Evolutionary conservation across 2,329 filamentous ascomycete genomes (phyloP).

Genomic region (Grosmannia penicillata): DNA sequence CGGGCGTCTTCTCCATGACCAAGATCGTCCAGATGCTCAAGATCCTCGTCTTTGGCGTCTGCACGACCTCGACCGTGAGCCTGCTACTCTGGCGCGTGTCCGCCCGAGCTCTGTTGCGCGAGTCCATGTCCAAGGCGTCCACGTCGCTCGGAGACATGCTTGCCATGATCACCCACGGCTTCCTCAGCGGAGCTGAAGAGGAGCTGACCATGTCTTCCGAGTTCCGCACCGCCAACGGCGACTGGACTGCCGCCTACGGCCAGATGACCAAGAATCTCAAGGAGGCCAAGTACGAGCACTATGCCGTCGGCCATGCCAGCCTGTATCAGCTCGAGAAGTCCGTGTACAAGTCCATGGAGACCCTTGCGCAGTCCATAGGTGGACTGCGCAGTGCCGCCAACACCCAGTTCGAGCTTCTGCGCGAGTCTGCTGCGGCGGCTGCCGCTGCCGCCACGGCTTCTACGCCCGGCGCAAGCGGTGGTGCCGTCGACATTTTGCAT

Average conservation of each 20-base stretch:
- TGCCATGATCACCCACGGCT: constrained; percentile 66
- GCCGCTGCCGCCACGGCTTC: neutral
- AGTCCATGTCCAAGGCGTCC: constrained; percentile 60
- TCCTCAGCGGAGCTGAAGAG: constrained; percentile 68
- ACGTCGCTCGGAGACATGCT: constrained; percentile 69
- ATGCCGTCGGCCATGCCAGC: constrained; percentile 61
- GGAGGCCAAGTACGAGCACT: constrained; percentile 85
- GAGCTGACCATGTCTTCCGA: constrained; percentile 49
- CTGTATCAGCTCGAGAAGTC: constrained; percentile 67
- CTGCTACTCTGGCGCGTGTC: constrained; percentile 65
- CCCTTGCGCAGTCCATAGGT: constrained; percentile 75
- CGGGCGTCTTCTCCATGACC: constrained; percentile 62
- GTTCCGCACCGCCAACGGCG: constrained; percentile 45
- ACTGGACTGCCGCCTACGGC: constrained; percentile 53
- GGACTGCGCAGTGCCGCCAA: constrained; percentile 79
- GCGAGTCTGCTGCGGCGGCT: constrained; percentile 30
- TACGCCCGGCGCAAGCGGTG: neutral
- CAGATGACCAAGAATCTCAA: constrained; percentile 62
- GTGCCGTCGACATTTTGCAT: neutral
- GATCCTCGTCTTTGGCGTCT: constrained; percentile 68
- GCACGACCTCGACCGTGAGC: constrained; percentile 58
- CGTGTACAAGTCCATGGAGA: constrained; percentile 72
- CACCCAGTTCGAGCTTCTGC: constrained; percentile 74
- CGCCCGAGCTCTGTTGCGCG: constrained; percentile 57
- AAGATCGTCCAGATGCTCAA: constrained; percentile 74